Evolutionary conservation across 176 grass and related monocot genomes (phyloP).

Genomic region (Alloteropsis semialata): DNA sequence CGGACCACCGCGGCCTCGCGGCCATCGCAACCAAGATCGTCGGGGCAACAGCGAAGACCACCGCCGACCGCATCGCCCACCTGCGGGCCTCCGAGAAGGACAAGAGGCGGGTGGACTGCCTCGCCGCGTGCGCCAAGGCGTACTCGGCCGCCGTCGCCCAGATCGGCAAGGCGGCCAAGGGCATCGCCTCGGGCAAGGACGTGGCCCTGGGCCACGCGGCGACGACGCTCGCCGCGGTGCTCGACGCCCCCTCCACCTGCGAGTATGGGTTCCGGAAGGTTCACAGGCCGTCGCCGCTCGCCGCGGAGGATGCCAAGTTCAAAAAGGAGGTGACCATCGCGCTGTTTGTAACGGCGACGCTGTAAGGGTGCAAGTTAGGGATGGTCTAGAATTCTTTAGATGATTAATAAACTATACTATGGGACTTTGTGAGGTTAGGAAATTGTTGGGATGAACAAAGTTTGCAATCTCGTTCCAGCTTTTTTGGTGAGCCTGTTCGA

Average conservation of each 20-base stretch:
- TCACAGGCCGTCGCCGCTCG: constrained; percentile 10
- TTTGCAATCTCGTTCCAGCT: background rate
- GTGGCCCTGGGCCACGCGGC: background rate
- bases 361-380: background rate
- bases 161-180: constrained; percentile 18
- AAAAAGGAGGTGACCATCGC: constrained; percentile 30
- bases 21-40: constrained; percentile 22
- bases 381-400: background rate
- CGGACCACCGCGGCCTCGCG: constrained; percentile 45
- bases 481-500: too few relatives aligned
- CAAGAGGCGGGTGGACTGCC: background rate
- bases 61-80: background rate
- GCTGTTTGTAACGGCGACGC: constrained; percentile 9
- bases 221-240: constrained; percentile 19
- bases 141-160: constrained; percentile 36
- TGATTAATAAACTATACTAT: background rate
- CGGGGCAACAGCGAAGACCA: background rate
- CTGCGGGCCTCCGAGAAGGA: constrained; percentile 34
- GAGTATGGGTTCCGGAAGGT: constrained; percentile 41
- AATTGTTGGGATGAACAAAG: background rate
- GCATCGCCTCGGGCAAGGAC: background rate
- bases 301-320: constrained; percentile 35
- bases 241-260: constrained; percentile 35
- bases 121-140: constrained; percentile 20
- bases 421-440: background rate